A percentile compares a stretch with the other conserved stretches of the same genome.
These are phyloP conservation scores for Lactifluus hygrophoroides DNA, from an alignment of 768 basidiomycete species.

Conservation along the genomic window DNA sequence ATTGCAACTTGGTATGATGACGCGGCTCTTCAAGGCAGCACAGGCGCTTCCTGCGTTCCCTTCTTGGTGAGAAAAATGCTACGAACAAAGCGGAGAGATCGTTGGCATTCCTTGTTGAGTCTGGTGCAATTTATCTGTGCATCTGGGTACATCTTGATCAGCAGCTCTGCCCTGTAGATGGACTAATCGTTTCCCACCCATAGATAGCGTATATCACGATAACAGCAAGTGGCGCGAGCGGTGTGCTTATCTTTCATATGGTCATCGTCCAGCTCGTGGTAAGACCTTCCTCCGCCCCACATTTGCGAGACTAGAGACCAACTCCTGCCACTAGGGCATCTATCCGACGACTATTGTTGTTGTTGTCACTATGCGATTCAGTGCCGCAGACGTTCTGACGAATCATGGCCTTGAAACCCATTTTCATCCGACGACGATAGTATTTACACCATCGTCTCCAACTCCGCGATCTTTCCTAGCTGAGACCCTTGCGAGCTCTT, in stretches of 20 bases:
- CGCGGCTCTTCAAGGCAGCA: neutral
- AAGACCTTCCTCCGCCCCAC: no score
- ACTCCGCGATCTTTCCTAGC: no score
- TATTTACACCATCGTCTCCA: no score
- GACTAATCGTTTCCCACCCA: neutral
- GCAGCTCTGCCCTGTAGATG: neutral
- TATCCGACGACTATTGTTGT: slow-evolving; percentile 7
- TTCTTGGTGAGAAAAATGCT: neutral
- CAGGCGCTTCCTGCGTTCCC: neutral
- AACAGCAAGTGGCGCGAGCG: no score
- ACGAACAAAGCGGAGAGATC: neutral
- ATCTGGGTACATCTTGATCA: neutral
- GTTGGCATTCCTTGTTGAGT: slow-evolving; percentile 3
- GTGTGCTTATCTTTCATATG: no score
- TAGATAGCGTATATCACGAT: neutral
- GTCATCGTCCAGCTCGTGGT: no score
- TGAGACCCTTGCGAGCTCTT: no score
- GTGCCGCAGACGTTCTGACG: neutral
- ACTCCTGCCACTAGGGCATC: neutral
- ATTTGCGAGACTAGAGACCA: neutral
- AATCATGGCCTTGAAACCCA: no score
- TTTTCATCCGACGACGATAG: no score
- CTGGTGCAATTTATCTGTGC: slow-evolving; percentile 1
- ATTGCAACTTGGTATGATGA: neutral
- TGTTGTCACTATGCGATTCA: slow-evolving; percentile 8